Base-by-base conservation (phyloP, 2,329 filamentous ascomycete genomes). In the Endothia cerciana region DNA sequence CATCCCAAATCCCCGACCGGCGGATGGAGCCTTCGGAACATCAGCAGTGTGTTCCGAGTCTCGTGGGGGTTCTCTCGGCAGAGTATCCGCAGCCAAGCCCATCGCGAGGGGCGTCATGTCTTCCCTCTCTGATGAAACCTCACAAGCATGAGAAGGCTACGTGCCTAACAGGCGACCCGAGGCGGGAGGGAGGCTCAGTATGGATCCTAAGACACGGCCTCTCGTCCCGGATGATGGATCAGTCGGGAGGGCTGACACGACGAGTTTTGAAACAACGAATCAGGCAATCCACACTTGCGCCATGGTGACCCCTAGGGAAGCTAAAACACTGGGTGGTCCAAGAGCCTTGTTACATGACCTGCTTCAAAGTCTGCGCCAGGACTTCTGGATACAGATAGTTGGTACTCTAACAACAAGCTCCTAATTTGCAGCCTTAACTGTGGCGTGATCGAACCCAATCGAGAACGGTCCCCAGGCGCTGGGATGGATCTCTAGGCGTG, bases 351-450 rank as follows among this genome's bases (percentile, higher is more conserved):
- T 75, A 77, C 75, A 77, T 74, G 72, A 73, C 73, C 63, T 78
- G 77, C 75, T 70, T 77, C 77, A 77, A 51, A 74, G 73, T 75
- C n/a, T 70, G 72, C 73, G 73, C 74, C 73, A 74, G 71, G 71
- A 72, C 70, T 70, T 25, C 6, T 51, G 22, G 47, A 30, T 25
- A 51, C 45, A 49, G 10, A 49, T 11, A 49, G n/a, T 13, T 25
- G 45, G 25, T 22, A n/a, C n/a, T n/a, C n/a, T n/a, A n/a, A n/a
- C n/a, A n/a, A n/a, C n/a, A n/a, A n/a, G n/a, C n/a, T n/a, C n/a
- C n/a, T n/a, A n/a, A n/a, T n/a, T n/a, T n/a, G n/a, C n/a, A n/a
- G n/a, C n/a, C n/a, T n/a, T n/a, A n/a, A n/a, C n/a, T n/a, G n/a
- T n/a, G n/a, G n/a, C n/a, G n/a, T n/a, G n/a, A n/a, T 41, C n/a